Conservation (phyloP, 306 rosid genomes). For the Biancaea sappan region DNA sequence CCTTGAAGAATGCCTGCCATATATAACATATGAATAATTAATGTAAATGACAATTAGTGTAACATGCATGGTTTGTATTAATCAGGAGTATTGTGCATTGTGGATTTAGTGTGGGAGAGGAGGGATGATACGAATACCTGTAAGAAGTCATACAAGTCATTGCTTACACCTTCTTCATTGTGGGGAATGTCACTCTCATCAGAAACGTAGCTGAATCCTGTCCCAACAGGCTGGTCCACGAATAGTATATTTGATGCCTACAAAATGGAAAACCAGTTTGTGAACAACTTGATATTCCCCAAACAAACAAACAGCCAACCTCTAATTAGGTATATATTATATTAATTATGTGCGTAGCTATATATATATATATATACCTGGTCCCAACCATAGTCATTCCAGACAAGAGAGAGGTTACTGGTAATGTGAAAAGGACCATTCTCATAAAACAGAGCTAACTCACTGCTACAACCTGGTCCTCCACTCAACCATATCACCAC, state of each 20-base stretch:
- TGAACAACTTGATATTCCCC: too few relatives aligned
- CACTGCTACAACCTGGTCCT: slow-evolving; percentile 99
- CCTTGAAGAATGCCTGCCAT: slow-evolving; percentile 77
- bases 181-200: slow-evolving; percentile 71
- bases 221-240: slow-evolving; percentile 90
- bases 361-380: slow-evolving; percentile 45
- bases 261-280: slow-evolving; percentile 13
- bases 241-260: slow-evolving; percentile 85
- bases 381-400: slow-evolving; percentile 97
- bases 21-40: slow-evolving; percentile 1
- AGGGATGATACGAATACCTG: slow-evolving; percentile 53
- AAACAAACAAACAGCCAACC: too few relatives aligned
- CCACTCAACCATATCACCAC: slow-evolving; percentile 91
- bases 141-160: slow-evolving; percentile 83
- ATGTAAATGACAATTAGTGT: too few relatives aligned
- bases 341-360: too few relatives aligned
- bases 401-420: slow-evolving; percentile 65
- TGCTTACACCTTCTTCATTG: slow-evolving; percentile 79
- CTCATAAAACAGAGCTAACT: slow-evolving; percentile 85
- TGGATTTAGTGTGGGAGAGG: neutral
- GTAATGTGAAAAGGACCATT: slow-evolving; percentile 87
- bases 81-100: too few relatives aligned
- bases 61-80: too few relatives aligned
- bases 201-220: slow-evolving; percentile 88
- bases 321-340: too few relatives aligned